Conservation (phyloP, 495 filamentous ascomycete genomes). For the Venustampulla echinocandica region DNA sequence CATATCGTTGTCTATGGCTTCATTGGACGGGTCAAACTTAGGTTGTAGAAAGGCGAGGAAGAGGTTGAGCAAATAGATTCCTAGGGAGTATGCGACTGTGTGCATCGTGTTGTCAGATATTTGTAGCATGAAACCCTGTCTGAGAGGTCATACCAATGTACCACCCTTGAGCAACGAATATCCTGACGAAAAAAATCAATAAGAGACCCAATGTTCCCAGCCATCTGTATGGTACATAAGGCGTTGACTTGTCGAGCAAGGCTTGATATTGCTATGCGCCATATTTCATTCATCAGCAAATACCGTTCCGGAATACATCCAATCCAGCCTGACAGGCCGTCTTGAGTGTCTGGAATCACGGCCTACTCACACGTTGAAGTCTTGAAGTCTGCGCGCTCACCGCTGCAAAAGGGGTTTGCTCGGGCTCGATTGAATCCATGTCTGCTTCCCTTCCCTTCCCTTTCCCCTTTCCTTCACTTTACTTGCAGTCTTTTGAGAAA, state of each 20-base stretch:
- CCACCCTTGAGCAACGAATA: slow-evolving; percentile 91
- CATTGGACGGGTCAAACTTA: slow-evolving; percentile 97
- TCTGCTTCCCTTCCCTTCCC: slow-evolving; percentile 1
- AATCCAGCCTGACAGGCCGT: no score
- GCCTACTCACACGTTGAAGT: slow-evolving; percentile 53
- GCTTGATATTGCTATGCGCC: slow-evolving; percentile 78
- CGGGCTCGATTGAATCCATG: slow-evolving; percentile 75
- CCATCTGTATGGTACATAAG: slow-evolving; percentile 84
- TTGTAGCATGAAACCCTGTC: not conserved
- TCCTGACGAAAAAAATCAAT: slow-evolving; percentile 74
- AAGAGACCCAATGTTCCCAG: slow-evolving; percentile 65
- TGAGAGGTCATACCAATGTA: slow-evolving; percentile 71
- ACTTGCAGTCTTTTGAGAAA: no score
- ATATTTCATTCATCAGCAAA: slow-evolving; percentile 15
- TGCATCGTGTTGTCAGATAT: not conserved
- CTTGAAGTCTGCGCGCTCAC: slow-evolving; percentile 76
- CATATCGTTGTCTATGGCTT: slow-evolving; percentile 82
- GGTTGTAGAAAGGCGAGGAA: slow-evolving; percentile 98
- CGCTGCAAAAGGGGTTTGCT: slow-evolving; percentile 74
- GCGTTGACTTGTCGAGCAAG: slow-evolving; percentile 85
- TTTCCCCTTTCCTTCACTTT: slow-evolving; percentile 3
- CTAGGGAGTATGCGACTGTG: slow-evolving; percentile 89
- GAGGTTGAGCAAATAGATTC: slow-evolving; percentile 97
- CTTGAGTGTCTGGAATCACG: not conserved
- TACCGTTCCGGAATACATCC: not conserved